Base-by-base conservation (phyloP, 257 asterid genomes). In the Solanum chilense region DNA sequence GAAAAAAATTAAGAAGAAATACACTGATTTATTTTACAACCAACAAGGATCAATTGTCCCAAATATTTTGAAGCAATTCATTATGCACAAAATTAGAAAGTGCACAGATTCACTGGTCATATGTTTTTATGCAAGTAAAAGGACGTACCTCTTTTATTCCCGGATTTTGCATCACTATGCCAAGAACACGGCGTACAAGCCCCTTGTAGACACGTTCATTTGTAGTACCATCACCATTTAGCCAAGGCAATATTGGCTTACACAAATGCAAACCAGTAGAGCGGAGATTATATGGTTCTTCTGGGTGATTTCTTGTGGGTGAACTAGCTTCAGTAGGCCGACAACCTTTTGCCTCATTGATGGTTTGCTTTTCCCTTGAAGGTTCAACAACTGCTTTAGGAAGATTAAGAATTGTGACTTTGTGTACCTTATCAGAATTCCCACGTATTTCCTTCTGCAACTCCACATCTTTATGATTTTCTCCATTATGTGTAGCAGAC, bases 131-230 rank as follows among this genome's bases (percentile, higher is more conserved):
- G 20, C 1, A 88, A 70, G 52, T 33, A 49, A 90, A 71, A 87
- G 71, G 44, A 71, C 88, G 87, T 86, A 97, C 99, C 96, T 95
- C 97, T 62, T 94, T 86, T 87, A 94, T 95, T 90, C 98, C 99
- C 23, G 99, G 99, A 91, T 94, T 93, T 91, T 94, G 98, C 98
- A 97, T 91, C 88, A 95, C 94, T 41, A 97, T 89, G 87, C 97
- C 95, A 86, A 97, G 95, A 89, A 94, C 90, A 85, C 97, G 94
- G 76, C 98, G 94, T 58, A 90, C 88, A 90, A 97, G 98, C 89
- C 99, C 95, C 90, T 93, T 94, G 95, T 94, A 95, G 52, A 97
- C 94, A 88, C 76, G 91, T 88, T 93, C 95, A 89, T 97, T 97
- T 77, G 91, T 15, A 52, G 96, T 92, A 89, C 98, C 98, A 91